Evolutionary conservation across 164 flowering plant species (phyloP).

Genomic region (Nymphaea thermarum): DNA sequence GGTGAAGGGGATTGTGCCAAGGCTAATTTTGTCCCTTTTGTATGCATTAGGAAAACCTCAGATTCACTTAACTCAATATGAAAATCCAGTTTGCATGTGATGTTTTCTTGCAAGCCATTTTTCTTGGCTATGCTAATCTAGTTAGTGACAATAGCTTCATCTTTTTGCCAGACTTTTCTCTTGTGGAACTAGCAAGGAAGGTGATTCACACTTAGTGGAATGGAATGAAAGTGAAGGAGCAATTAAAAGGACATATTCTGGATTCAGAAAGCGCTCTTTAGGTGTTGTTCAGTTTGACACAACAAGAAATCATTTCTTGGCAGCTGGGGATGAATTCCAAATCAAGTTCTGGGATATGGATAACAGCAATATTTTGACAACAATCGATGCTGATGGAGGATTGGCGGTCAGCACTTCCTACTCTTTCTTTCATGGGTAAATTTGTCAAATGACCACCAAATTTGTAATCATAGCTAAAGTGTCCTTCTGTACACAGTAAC

Average conservation of each 20-base stretch:
- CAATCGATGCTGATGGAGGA: conserved; percentile 44
- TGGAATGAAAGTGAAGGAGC: conserved; percentile 74
- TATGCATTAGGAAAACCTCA: no score
- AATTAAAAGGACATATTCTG: conserved; percentile 44
- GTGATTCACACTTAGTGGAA: conserved; percentile 48
- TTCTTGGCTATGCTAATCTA: no score
- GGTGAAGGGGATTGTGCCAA: conserved; percentile 21
- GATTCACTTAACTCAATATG: neutral
- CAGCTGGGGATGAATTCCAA: conserved; percentile 49
- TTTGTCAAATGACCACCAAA: no score
- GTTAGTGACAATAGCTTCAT: neutral
- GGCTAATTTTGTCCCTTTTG: no score
- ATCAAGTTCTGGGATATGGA: conserved; percentile 67
- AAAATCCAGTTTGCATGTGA: neutral
- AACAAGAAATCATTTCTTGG: conserved; percentile 49
- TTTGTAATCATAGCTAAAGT: no score
- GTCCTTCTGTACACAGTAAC: no score
- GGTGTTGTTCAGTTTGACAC: conserved; percentile 67
- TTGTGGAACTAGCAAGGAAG: conserved; percentile 62
- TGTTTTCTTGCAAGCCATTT: no score
- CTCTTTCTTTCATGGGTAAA: neutral
- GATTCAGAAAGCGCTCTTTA: conserved; percentile 39
- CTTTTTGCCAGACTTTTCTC: conserved; percentile 4
- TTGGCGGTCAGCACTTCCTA: conserved; percentile 22
- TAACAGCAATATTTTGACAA: conserved; percentile 24